phyloP scores from a whole-genome alignment of 176 grass and related monocot species.

The Paspalum notatum region DNA sequence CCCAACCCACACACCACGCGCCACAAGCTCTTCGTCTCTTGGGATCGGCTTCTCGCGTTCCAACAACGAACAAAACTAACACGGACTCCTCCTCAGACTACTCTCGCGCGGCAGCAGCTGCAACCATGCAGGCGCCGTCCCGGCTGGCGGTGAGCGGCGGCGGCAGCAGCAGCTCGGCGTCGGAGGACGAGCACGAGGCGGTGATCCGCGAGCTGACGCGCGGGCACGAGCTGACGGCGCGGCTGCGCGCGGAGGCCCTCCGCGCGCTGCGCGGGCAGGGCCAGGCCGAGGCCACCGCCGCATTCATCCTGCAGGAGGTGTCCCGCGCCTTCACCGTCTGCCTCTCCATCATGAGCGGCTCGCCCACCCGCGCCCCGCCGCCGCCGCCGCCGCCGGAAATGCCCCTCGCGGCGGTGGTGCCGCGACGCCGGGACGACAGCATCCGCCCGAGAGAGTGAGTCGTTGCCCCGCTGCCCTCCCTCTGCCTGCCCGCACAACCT shows the following conservation, averaged over 20 bases:
- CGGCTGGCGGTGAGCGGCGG: conserved; percentile 28
- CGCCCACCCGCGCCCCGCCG: not conserved
- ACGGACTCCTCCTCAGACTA: no score
- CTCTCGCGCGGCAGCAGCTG: no score
- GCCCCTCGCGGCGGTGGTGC: not conserved
- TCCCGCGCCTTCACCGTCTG: conserved; percentile 55
- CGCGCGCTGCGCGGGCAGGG: conserved; percentile 46
- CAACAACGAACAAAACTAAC: conserved; percentile 4
- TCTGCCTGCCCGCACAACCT: not conserved
- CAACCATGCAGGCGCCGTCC: conserved; percentile 49
- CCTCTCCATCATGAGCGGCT: conserved; percentile 42
- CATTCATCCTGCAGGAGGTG: conserved; percentile 50
- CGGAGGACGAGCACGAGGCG: conserved; percentile 40
- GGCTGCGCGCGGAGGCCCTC: conserved; percentile 38
- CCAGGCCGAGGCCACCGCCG: conserved; percentile 55
- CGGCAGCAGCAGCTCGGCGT: not conserved
- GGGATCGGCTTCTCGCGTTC: no score
- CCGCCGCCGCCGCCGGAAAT: not conserved
- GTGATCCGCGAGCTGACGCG: conserved; percentile 52
- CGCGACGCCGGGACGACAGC: conserved; percentile 29
- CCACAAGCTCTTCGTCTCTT: not conserved
- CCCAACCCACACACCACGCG: not conserved
- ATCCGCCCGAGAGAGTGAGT: conserved; percentile 47
- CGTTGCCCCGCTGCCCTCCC: not conserved
- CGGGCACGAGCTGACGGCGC: conserved; percentile 53